These are phyloP conservation scores for Kuraishia floccosa DNA, from an alignment of 805 yeast species.

Conservation along the genomic window DNA sequence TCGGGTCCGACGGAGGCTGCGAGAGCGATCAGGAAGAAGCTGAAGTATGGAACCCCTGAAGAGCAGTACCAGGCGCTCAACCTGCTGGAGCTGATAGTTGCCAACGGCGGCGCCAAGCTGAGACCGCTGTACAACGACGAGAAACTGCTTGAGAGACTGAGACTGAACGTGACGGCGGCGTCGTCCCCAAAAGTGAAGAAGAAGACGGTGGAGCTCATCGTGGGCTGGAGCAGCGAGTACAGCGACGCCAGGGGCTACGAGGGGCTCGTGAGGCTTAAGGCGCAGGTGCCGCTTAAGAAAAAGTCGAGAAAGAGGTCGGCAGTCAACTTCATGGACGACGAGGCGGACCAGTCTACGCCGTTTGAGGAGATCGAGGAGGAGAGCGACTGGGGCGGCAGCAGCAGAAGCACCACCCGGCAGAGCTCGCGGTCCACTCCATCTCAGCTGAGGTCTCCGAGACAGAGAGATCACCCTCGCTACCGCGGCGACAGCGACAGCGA, in stretches of 20 bases:
- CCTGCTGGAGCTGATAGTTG: slow-evolving; percentile 46
- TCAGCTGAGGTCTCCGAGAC: too few relatives aligned
- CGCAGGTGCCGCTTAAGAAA: slow-evolving; percentile 21
- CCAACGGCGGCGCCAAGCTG: slow-evolving; percentile 35
- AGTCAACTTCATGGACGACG: slow-evolving; percentile 38
- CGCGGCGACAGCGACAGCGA: slow-evolving; percentile 9
- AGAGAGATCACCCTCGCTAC: slow-evolving; percentile 4
- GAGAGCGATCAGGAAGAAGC: slow-evolving; percentile 75
- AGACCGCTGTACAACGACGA: slow-evolving; percentile 52
- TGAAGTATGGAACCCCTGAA: slow-evolving; percentile 67
- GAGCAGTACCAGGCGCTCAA: slow-evolving; percentile 59
- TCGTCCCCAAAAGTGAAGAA: slow-evolving; percentile 31
- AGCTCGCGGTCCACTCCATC: too few relatives aligned
- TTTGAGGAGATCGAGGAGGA: slow-evolving; percentile 19
- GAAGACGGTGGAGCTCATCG: slow-evolving; percentile 37
- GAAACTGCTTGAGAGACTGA: slow-evolving; percentile 53
- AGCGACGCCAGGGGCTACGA: slow-evolving; percentile 34
- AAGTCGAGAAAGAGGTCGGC: slow-evolving; percentile 8
- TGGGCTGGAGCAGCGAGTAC: slow-evolving; percentile 59
- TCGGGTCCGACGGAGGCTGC: slow-evolving; percentile 69
- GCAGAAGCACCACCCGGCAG: not conserved
- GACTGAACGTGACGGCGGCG: slow-evolving; percentile 28
- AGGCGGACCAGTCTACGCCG: slow-evolving; percentile 30
- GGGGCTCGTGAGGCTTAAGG: slow-evolving; percentile 31
- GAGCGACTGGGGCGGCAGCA: too few relatives aligned